Base-by-base conservation (phyloP, 2,329 filamentous ascomycete genomes). In the Massarina eburnea region DNA sequence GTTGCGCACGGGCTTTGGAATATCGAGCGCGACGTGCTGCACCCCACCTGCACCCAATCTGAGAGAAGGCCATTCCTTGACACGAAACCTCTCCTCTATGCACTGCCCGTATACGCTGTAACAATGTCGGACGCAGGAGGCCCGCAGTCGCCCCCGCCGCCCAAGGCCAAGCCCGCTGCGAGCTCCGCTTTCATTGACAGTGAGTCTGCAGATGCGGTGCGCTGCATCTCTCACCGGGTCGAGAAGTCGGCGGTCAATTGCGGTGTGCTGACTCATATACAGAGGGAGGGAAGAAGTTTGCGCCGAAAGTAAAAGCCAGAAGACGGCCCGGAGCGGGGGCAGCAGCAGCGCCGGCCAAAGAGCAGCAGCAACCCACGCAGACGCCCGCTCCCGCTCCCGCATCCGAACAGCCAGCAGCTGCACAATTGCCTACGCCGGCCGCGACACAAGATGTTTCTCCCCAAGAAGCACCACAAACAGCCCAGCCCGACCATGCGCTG, bases 251-350 rank as follows among this genome's bases (percentile, higher is more conserved):
- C n/a, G n/a, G n/a, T n/a, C n/a, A n/a, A n/a, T 30, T 46, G 37
- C 46, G 45, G 49, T 44, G 17, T 38, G 45, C 58, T 60, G 46
- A 61, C 36, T 8, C 42, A 18, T 46, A 22, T 20, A 2, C 37
- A 64, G 61, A 68, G 67, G 70, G 72, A 15, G 72, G 71, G 60
- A 77, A 74, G 56, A 75, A 74, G 57, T 72, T 76, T 47, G 74
- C 73, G 4, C 76, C 76, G 8, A 49, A 49, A 32, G 29, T 27
- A 30, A 78, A 77, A 54, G 73, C 70, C 22, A 67, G 68, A 32
- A 71, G 75, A 40, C 67, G 75, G 22, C 71, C 75, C 39, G 64
- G 61, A 35, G 66, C 65, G 19, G 60, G 63, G 7, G 48, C 61
- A 18, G 45, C 55, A 20, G 51, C 64, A 22, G 40, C 49, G n/a